These are phyloP conservation scores for Meripilus lineatus DNA, from an alignment of 1,284 basidiomycete genomes.

Conservation along the genomic window DNA sequence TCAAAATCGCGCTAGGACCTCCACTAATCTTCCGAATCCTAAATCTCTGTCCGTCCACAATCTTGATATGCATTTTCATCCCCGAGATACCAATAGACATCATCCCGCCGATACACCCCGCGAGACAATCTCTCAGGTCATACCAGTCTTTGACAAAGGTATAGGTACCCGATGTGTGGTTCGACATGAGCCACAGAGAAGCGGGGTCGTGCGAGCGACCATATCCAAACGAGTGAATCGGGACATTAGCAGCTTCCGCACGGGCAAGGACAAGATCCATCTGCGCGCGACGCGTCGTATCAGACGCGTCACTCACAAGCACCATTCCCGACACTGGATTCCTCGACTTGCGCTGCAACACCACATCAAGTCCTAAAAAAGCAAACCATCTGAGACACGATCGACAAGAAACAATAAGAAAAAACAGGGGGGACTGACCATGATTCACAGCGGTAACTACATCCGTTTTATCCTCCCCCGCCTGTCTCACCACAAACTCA, in stretches of 20 bases:
- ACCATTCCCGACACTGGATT: slow-evolving; percentile 90
- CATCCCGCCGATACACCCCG: slow-evolving; percentile 91
- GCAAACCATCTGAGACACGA: neutral
- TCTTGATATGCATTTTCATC: slow-evolving; percentile 90
- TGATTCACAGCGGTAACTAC: slow-evolving; percentile 96
- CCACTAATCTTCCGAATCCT: slow-evolving; percentile 89
- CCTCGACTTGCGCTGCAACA: slow-evolving; percentile 87
- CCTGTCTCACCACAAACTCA: slow-evolving; percentile 73
- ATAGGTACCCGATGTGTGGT: slow-evolving; percentile 95
- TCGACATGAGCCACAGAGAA: slow-evolving; percentile 98
- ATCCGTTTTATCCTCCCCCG: slow-evolving; percentile 87
- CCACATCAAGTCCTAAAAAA: slow-evolving; percentile 76
- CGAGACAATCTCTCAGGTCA: slow-evolving; percentile 83
- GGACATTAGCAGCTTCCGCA: slow-evolving; percentile 92
- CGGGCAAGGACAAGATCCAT: slow-evolving; percentile 97
- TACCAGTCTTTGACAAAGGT: slow-evolving; percentile 97
- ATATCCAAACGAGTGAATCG: slow-evolving; percentile 96
- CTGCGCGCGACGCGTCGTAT: slow-evolving; percentile 91
- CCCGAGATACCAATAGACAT: slow-evolving; percentile 86
- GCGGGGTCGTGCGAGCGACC: slow-evolving; percentile 95
- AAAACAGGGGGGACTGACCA: slow-evolving; percentile 41
- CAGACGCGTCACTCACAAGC: slow-evolving; percentile 87
- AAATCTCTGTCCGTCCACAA: slow-evolving; percentile 81
- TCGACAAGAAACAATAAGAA: neutral
- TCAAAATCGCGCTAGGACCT: slow-evolving; percentile 76